Conservation (phyloP, 2,329 filamentous ascomycete species). For the Colletotrichum sp. region DNA sequence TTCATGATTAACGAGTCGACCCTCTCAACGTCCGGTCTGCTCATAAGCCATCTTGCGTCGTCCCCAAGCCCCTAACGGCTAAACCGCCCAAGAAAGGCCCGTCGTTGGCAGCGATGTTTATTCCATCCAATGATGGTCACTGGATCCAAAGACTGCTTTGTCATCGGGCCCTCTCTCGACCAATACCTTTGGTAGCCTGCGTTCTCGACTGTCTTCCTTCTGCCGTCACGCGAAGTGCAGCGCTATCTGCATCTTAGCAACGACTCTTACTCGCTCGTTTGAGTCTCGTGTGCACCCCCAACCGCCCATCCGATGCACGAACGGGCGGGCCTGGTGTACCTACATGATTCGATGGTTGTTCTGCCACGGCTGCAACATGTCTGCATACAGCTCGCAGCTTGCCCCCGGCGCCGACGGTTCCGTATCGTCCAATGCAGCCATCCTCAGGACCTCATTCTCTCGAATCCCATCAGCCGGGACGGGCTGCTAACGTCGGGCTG, state of each 20-base stretch:
- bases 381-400: slow-evolving; percentile 7
- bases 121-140: neutral
- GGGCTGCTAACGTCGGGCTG: neutral
- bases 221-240: neutral
- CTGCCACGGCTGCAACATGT: slow-evolving; percentile 12
- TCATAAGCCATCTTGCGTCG: neutral
- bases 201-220: neutral
- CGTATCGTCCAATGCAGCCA: neutral
- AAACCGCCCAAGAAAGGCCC: neutral
- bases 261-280: neutral
- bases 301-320: slow-evolving; percentile 9
- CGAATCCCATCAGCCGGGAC: neutral
- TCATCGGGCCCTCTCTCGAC: neutral
- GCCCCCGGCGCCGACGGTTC: slow-evolving; percentile 4
- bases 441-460: neutral
- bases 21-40: neutral
- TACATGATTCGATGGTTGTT: slow-evolving; percentile 11
- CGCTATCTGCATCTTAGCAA: neutral
- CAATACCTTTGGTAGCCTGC: neutral
- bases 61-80: neutral
- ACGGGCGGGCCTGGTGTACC: neutral
- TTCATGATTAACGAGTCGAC: neutral
- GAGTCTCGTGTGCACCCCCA: neutral
- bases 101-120: neutral
- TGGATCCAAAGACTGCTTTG: neutral